Evolutionary conservation across 2,329 filamentous ascomycete species (phyloP), one percentile per base, ranked within the genome.

Genomic region (Dryadomyces quercus-mongolicae): DNA sequence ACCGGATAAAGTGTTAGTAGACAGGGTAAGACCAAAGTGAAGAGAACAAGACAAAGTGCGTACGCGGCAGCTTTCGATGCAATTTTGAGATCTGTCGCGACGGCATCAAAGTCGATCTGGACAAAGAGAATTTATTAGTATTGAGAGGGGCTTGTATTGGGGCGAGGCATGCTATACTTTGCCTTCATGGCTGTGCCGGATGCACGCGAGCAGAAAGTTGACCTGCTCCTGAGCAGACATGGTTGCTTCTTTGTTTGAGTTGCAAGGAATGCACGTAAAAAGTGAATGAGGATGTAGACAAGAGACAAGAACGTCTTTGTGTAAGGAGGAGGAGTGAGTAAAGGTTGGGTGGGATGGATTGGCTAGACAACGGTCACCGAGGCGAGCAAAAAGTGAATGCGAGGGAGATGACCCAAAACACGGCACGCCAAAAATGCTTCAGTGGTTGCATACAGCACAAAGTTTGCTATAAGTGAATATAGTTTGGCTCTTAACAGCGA

Each of bases 61-160:
- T 75, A 88, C 85, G 84, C 84, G 21, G 85, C 85, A 15, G 77
- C 82, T 67, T 85, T 85, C 66, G 69, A 73, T 38, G 83, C 73
- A 42, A 88, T 84, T 21, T 66, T 68, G 45, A 82, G 79, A 61
- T 86, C 82, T 16, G 73, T 69, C 12, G 81, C 81, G n/a, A 88
- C 85, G 50, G 74, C 72, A 6, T 67, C 68, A 60, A 86, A 88
- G 62, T 88, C 78, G 6, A 85, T 74, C 84, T 87, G 43, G 3
- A 48, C 13, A 9, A 16, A 16, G 25, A 44, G 38, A 3, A 40
- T 21, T 15, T 8, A 3, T 49, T 6, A 20, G n/a, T 36, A 31
- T 47, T 3, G 25, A 31, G 25, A 31, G 25, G 8, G 34, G 25
- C 31, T 5, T 6, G 15, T 7, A 16, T 12, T 13, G 22, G 31